A percentile compares a stretch with the other conserved stretches of the same genome.
Evolutionary conservation across 2,329 filamentous ascomycete genomes (phyloP).

Genomic region (Trichophyton benhamiae): DNA sequence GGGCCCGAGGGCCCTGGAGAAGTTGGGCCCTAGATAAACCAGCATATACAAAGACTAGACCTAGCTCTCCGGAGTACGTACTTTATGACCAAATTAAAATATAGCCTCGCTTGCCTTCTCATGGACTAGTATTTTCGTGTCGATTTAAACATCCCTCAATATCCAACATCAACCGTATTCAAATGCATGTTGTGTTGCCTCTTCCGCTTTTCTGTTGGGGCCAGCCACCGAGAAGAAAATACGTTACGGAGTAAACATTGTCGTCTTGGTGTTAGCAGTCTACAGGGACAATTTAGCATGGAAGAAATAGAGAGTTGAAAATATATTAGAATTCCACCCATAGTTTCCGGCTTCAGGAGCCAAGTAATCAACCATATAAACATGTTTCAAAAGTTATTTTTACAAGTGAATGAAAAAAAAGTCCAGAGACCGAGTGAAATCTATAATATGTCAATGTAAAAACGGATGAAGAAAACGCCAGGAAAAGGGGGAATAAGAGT

Average conservation of each 20-base stretch:
- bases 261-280: neutral
- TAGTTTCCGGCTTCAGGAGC: neutral
- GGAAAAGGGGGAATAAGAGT: neutral
- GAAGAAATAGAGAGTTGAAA: neutral
- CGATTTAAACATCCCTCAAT: neutral
- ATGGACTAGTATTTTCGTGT: neutral
- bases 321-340: neutral
- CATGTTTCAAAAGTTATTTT: neutral
- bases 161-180: neutral
- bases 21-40: slow-evolving; percentile 70
- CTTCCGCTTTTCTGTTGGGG: neutral
- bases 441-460: neutral
- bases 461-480: neutral
- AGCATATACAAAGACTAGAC: slow-evolving; percentile 9
- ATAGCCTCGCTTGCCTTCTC: neutral
- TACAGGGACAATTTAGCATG: neutral
- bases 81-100: neutral
- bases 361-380: neutral
- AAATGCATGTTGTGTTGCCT: neutral
- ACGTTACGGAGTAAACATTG: neutral
- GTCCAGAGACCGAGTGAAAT: neutral
- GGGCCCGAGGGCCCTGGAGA: slow-evolving; percentile 71
- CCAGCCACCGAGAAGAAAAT: neutral
- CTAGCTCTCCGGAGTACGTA: neutral
- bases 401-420: neutral